Conservation (phyloP, 345 rosid species). For the Murraya koenigii region DNA sequence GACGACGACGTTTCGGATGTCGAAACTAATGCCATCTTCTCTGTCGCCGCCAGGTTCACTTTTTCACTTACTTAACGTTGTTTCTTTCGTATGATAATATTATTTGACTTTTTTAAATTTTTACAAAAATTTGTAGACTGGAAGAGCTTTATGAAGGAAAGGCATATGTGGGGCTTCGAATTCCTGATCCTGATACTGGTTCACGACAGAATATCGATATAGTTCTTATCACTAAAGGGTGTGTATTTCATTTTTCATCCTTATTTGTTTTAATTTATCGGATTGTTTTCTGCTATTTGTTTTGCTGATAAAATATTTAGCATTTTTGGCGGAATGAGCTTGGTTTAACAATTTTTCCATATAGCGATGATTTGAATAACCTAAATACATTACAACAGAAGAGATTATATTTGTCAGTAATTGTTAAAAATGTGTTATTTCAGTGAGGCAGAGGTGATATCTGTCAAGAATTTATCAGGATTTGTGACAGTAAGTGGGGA, state of each 20-base stretch:
- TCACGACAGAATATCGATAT: constrained; percentile 67
- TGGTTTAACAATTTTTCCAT: not conserved
- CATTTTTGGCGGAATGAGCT: not conserved
- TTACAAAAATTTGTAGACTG: constrained; percentile 41
- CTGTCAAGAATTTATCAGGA: constrained; percentile 76
- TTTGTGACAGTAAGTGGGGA: constrained; percentile 55
- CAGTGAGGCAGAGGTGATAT: constrained; percentile 72
- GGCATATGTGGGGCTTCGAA: constrained; percentile 77
- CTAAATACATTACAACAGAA: not conserved
- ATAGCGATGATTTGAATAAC: not conserved
- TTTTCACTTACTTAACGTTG: not conserved
- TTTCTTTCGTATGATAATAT: not conserved
- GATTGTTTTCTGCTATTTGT: not conserved
- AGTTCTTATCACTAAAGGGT: constrained; percentile 71
- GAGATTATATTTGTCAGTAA: not conserved
- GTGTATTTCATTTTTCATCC: constrained; percentile 19
- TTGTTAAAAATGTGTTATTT: not conserved
- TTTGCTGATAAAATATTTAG: not conserved
- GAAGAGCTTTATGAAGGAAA: constrained; percentile 89
- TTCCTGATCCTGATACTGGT: constrained; percentile 86
- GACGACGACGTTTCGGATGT: constrained; percentile 52
- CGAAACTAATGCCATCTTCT: constrained; percentile 62
- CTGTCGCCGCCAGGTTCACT: constrained; percentile 62
- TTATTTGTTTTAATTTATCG: not conserved
- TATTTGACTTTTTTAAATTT: not conserved